These are phyloP conservation scores for Cladosporium sphaerospermum DNA, from an alignment of 2,329 filamentous ascomycete species.

Conservation along the genomic window DNA sequence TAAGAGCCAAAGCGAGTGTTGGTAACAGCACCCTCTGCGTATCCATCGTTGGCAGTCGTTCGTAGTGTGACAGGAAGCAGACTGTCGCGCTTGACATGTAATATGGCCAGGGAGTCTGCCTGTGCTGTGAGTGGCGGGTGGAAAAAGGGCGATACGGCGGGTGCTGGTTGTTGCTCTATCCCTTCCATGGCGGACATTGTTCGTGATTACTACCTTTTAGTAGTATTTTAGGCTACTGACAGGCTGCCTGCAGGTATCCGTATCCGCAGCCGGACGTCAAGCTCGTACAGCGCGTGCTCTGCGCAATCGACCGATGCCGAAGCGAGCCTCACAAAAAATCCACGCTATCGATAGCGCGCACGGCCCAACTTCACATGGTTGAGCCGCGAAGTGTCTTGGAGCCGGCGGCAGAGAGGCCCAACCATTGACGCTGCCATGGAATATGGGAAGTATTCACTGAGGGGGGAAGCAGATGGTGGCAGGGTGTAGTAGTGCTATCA, in stretches of 20 bases:
- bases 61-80: constrained; percentile 64
- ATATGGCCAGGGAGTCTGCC: constrained; percentile 65
- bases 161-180: neutral
- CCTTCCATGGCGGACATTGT: constrained; percentile 7
- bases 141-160: constrained; percentile 56
- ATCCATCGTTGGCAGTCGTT: constrained; percentile 33
- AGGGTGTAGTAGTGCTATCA: no score
- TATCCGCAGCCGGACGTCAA: neutral
- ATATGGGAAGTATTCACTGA: neutral
- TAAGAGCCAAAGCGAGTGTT: constrained; percentile 90
- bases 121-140: constrained; percentile 58
- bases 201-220: neutral
- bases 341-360: constrained; percentile 8
- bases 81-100: constrained; percentile 83
- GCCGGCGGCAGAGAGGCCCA: neutral
- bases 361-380: constrained; percentile 6
- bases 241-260: constrained; percentile 5
- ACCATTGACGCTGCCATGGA: neutral
- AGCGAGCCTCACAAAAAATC: constrained; percentile 10
- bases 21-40: constrained; percentile 47
- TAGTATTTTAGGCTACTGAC: neutral
- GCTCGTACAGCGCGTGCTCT: neutral
- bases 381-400: constrained; percentile 11
- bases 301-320: constrained; percentile 10
- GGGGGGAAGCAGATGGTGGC: neutral